These are phyloP conservation scores for Aspergillus puulaauensis DNA, from an alignment of 2,329 filamentous ascomycete species.

Conservation along the genomic window DNA sequence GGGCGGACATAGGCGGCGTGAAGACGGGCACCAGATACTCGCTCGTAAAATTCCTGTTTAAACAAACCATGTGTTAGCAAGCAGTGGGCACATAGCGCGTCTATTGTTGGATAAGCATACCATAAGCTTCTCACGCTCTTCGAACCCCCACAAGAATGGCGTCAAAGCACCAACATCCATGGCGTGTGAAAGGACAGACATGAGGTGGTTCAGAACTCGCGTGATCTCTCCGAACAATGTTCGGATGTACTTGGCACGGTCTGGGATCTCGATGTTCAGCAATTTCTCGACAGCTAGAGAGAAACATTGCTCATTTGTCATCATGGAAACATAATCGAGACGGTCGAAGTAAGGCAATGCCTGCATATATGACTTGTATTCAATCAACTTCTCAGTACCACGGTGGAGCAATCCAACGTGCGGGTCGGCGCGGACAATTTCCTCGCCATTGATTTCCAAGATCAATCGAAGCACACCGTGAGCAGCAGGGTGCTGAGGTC, in stretches of 20 bases:
- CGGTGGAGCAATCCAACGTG: constrained; percentile 95
- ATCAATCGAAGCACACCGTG: constrained; percentile 98
- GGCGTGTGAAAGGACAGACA: constrained; percentile 95
- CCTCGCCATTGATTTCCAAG: constrained; percentile 95
- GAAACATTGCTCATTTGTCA: constrained; percentile 99
- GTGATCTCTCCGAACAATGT: constrained; percentile 96
- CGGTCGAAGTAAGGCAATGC: constrained; percentile 98
- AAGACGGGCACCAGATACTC: constrained; percentile 94
- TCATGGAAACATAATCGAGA: constrained; percentile 99
- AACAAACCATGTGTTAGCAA: background rate
- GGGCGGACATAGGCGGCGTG: constrained; percentile 97
- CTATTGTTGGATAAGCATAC: constrained; percentile 54
- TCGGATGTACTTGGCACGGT: constrained; percentile 94
- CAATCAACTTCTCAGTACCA: constrained; percentile 98
- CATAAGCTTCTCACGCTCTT: constrained; percentile 99
- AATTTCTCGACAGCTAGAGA: constrained; percentile 96
- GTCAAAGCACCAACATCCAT: constrained; percentile 99
- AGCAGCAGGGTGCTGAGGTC: constrained; percentile 95
- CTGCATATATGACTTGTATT: constrained; percentile 99
- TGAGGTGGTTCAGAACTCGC: constrained; percentile 90
- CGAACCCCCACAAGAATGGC: constrained; percentile 98
- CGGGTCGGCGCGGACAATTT: constrained; percentile 93
- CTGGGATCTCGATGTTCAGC: constrained; percentile 92
- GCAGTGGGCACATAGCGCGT: background rate
- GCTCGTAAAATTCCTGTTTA: constrained; percentile 94